Evolutionary conservation across 2,329 filamentous ascomycete species (phyloP).

Genomic region (Microdochium nivale): DNA sequence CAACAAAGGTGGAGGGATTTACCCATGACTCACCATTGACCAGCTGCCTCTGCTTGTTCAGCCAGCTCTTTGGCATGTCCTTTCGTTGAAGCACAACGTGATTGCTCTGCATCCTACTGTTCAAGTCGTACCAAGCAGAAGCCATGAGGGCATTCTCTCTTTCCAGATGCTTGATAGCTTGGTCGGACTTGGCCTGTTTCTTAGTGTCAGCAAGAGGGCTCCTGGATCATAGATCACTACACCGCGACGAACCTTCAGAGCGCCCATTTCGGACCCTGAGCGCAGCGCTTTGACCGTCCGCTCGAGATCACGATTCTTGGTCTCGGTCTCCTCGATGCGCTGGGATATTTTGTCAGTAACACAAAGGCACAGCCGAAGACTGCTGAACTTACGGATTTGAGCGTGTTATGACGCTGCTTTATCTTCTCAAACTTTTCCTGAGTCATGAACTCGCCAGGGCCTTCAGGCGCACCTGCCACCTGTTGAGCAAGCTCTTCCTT

Average conservation of each 20-base stretch:
- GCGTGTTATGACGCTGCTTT: background rate
- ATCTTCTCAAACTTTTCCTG: slow-evolving; percentile 13
- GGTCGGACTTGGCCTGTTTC: slow-evolving; percentile 38
- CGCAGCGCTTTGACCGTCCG: slow-evolving; percentile 44
- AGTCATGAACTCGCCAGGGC: background rate
- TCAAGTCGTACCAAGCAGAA: slow-evolving; percentile 81
- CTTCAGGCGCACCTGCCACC: slow-evolving; percentile 17
- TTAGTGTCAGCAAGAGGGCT: slow-evolving; percentile 3
- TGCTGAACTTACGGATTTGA: background rate
- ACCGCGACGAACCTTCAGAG: slow-evolving; percentile 40
- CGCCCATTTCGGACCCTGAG: slow-evolving; percentile 36
- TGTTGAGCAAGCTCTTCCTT: slow-evolving; percentile 36
- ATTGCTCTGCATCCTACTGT: slow-evolving; percentile 71
- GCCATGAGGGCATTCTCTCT: slow-evolving; percentile 72
- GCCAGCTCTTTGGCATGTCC: slow-evolving; percentile 71
- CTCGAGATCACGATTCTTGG: slow-evolving; percentile 47
- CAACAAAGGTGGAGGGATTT: background rate
- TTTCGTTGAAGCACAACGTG: slow-evolving; percentile 69
- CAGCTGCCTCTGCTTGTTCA: slow-evolving; percentile 72
- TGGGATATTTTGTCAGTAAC: background rate
- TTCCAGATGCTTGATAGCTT: slow-evolving; percentile 59
- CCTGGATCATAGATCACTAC: slow-evolving; percentile 1
- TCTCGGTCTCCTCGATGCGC: slow-evolving; percentile 39
- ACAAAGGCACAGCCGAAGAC: slow-evolving; percentile 4
- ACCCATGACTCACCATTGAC: slow-evolving; percentile 43